Evolutionary conservation across 257 asterid genomes (phyloP).

Genomic region (Apocynum venetum): DNA sequence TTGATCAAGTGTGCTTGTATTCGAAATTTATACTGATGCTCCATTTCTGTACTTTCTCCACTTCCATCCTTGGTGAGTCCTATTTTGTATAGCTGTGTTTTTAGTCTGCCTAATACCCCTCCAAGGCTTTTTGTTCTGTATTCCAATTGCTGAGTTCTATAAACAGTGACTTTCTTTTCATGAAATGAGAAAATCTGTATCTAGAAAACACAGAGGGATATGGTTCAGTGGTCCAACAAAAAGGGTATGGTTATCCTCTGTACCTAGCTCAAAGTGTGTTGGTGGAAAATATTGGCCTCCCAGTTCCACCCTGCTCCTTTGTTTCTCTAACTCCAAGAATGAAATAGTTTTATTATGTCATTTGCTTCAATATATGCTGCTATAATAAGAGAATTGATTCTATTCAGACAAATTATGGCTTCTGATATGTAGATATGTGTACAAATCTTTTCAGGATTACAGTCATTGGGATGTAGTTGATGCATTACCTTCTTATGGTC

Average conservation of each 20-base stretch:
- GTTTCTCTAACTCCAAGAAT: not conserved
- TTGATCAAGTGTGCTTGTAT: not conserved
- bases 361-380: not conserved
- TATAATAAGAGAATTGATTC: not conserved
- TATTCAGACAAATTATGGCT: not conserved
- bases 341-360: not conserved
- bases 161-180: not conserved
- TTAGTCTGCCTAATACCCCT: not conserved
- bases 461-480: constrained; percentile 38
- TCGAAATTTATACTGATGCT: not conserved
- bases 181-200: not conserved
- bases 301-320: not conserved
- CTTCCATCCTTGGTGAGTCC: not conserved
- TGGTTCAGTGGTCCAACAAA: not conserved
- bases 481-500: constrained; percentile 47
- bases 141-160: not conserved
- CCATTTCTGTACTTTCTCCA: not conserved
- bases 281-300: not conserved
- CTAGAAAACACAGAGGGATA: not conserved
- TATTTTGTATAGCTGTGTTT: not conserved
- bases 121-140: not conserved
- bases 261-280: not conserved
- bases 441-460: constrained; percentile 24
- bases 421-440: constrained; percentile 2
- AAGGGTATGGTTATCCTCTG: not conserved